Percentiles rank a stretch among this genome's conserved stretches.
Conservation (phyloP, 257 asterid species). For the Rubia yunnanensis region DNA sequence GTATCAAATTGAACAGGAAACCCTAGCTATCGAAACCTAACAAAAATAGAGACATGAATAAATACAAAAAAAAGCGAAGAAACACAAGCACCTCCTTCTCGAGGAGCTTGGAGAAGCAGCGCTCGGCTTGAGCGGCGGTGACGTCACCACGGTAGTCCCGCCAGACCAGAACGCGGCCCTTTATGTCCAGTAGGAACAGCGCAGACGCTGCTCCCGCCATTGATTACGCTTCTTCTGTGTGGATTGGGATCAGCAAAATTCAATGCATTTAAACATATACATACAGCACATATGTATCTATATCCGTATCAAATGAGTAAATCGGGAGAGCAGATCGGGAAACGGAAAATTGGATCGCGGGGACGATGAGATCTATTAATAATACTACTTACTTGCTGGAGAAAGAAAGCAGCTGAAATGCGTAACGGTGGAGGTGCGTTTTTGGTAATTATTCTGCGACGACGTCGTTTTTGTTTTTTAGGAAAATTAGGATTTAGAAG, state of each 20-base stretch:
- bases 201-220: constrained; percentile 99
- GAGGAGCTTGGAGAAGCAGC: constrained; percentile 79
- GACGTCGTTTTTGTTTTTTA: background rate
- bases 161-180: constrained; percentile 96
- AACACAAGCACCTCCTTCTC: constrained; percentile 61
- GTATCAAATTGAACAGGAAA: no score
- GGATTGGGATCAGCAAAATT: background rate
- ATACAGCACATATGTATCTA: background rate
- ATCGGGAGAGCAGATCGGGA: constrained; percentile 11
- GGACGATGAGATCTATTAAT: background rate
- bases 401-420: background rate
- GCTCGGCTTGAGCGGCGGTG: constrained; percentile 80
- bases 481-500: background rate
- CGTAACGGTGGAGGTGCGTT: background rate
- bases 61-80: background rate
- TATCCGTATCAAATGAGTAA: background rate
- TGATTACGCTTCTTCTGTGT: background rate
- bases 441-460: constrained; percentile 3
- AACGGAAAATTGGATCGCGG: background rate
- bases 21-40: no score
- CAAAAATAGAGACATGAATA: background rate
- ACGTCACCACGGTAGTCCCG: constrained; percentile 97
- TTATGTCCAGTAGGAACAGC: constrained; percentile 96
- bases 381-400: constrained; percentile 1
- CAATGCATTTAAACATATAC: background rate